phyloP scores from a whole-genome alignment of 495 filamentous ascomycete species.

The Penicillium lividum region DNA sequence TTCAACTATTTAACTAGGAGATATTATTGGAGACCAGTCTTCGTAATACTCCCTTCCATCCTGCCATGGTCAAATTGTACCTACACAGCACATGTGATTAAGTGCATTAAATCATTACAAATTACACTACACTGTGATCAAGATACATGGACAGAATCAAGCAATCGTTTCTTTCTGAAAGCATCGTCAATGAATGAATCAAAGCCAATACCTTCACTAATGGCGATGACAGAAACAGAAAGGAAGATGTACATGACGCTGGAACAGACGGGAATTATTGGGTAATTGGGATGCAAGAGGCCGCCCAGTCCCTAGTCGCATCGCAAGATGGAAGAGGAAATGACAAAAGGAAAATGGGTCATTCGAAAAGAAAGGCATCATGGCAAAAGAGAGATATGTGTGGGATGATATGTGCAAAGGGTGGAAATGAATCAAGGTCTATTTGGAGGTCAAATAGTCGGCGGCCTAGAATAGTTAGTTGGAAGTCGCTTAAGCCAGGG shows the following conservation, averaged over 20 bases:
- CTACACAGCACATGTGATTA: conserved; percentile 11
- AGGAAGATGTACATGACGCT: conserved; percentile 31
- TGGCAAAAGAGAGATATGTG: conserved; percentile 10
- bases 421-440: not conserved
- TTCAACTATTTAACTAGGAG: no score
- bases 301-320: not conserved
- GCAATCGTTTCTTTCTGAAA: conserved; percentile 8
- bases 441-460: conserved; percentile 43
- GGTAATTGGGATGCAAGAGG: not conserved
- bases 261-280: conserved; percentile 10
- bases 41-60: no score
- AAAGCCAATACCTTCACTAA: conserved; percentile 9
- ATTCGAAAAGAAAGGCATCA: conserved; percentile 16
- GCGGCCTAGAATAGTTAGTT: conserved; percentile 33
- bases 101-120: conserved; percentile 26
- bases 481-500: not conserved
- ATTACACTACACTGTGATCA: conserved; percentile 22
- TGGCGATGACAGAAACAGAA: conserved; percentile 10
- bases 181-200: not conserved
- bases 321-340: conserved; percentile 7
- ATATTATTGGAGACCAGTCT: no score
- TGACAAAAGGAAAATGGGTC: conserved; percentile 12
- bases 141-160: conserved; percentile 4
- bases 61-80: not conserved
- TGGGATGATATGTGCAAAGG: conserved; percentile 11